A percentile compares a stretch with the other conserved stretches of the same genome.
These are phyloP conservation scores for Cucumis cinereus DNA, from an alignment of 306 rosid species.

Conservation along the genomic window DNA sequence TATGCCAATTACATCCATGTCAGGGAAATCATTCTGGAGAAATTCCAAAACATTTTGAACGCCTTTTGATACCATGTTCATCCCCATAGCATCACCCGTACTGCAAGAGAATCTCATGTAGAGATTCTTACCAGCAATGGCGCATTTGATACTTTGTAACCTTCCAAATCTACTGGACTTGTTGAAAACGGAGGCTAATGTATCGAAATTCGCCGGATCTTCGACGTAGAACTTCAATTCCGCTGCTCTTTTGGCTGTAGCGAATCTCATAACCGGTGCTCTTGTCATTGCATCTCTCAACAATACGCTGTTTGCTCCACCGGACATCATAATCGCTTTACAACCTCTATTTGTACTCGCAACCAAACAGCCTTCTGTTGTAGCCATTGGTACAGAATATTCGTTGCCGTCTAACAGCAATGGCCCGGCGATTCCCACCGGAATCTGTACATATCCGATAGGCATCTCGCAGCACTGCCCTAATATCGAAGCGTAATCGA, in stretches of 20 bases:
- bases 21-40: slow-evolving; percentile 10
- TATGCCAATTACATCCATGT: slow-evolving; percentile 15
- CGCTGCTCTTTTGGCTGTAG: slow-evolving; percentile 12
- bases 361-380: slow-evolving; percentile 13
- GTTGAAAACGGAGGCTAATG: background rate
- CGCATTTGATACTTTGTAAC: slow-evolving; percentile 12
- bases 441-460: slow-evolving; percentile 9
- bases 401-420: slow-evolving; percentile 7
- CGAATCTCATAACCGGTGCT: slow-evolving; percentile 12
- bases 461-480: slow-evolving; percentile 19
- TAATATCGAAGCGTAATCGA: slow-evolving; percentile 13
- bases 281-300: slow-evolving; percentile 15
- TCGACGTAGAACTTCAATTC: slow-evolving; percentile 10
- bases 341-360: slow-evolving; percentile 15
- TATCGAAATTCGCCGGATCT: slow-evolving; percentile 8
- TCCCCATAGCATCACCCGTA: slow-evolving; percentile 18
- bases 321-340: slow-evolving; percentile 8
- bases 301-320: slow-evolving; percentile 11
- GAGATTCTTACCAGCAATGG: slow-evolving; percentile 16
- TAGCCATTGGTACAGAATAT: slow-evolving; percentile 13
- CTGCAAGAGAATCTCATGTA: slow-evolving; percentile 13
- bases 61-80: slow-evolving; percentile 17
- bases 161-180: slow-evolving; percentile 13
- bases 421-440: slow-evolving; percentile 11
- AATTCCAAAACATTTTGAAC: slow-evolving; percentile 15